Evolutionary conservation across 2,329 filamentous ascomycete species (phyloP).

Genomic region (Claviceps pusilla): DNA sequence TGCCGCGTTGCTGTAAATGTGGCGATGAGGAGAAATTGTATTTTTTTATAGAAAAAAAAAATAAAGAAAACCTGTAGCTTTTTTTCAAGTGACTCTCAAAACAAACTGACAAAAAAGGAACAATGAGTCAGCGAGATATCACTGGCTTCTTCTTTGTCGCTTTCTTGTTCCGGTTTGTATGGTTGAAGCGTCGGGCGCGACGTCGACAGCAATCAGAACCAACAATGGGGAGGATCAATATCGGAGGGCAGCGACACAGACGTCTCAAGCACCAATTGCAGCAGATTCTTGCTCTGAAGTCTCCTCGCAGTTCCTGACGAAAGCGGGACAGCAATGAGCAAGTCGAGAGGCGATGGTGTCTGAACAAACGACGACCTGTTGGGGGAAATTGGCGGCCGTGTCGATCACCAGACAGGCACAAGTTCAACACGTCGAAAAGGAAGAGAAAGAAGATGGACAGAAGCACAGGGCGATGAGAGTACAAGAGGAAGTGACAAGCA

Average conservation of each 20-base stretch:
- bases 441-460: constrained; percentile 1
- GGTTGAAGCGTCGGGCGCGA: neutral
- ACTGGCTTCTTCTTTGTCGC: constrained; percentile 1
- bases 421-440: neutral
- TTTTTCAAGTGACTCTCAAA: neutral
- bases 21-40: neutral
- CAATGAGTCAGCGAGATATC: neutral
- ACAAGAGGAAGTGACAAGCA: constrained; percentile 7
- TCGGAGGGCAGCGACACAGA: neutral
- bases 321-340: neutral
- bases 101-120: neutral
- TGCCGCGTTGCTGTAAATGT: neutral
- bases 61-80: neutral
- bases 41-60: neutral
- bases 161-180: neutral
- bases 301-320: constrained; percentile 1
- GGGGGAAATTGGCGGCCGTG: neutral
- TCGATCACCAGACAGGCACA: neutral
- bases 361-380: constrained; percentile 1
- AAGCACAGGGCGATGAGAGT: constrained; percentile 5
- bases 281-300: neutral
- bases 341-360: neutral
- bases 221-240: neutral
- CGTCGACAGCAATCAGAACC: constrained; percentile 1
- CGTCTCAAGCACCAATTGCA: neutral